Evolutionary conservation across 2,329 filamentous ascomycete species (phyloP).

Genomic region (Xylariaceae sp.): DNA sequence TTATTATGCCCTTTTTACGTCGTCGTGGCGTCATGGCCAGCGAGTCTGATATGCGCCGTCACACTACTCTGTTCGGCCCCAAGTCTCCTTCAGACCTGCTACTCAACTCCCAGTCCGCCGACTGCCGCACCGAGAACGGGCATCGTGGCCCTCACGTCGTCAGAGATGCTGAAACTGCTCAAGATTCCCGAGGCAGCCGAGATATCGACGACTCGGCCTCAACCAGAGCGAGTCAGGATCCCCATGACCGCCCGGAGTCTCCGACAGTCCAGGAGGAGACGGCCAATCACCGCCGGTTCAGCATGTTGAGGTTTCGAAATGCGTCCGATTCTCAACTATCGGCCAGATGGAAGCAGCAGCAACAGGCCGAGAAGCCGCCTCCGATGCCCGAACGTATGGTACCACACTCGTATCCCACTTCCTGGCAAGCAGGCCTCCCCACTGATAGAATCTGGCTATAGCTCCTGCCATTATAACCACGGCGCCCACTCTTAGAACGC

Average conservation of each 20-base stretch:
- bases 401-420: background rate
- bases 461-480: slow-evolving; percentile 82
- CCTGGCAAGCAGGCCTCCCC: slow-evolving; percentile 2
- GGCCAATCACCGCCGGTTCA: slow-evolving; percentile 56
- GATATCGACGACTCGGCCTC: slow-evolving; percentile 1
- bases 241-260: slow-evolving; percentile 37
- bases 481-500: slow-evolving; percentile 68
- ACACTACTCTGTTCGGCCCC: slow-evolving; percentile 36
- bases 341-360: slow-evolving; percentile 64
- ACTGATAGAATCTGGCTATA: slow-evolving; percentile 31
- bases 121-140: slow-evolving; percentile 10
- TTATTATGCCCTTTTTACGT: slow-evolving; percentile 55
- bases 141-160: slow-evolving; percentile 10
- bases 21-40: slow-evolving; percentile 55
- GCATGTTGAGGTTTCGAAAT: slow-evolving; percentile 78
- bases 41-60: slow-evolving; percentile 54
- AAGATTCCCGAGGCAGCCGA: slow-evolving; percentile 14
- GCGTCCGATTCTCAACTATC: slow-evolving; percentile 89
- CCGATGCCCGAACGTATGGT: slow-evolving; percentile 53
- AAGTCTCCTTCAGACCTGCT: slow-evolving; percentile 19
- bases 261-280: slow-evolving; percentile 51
- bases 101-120: slow-evolving; percentile 15
- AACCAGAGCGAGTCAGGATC: slow-evolving; percentile 25
- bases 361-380: slow-evolving; percentile 46
- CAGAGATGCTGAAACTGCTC: slow-evolving; percentile 19